Percentiles rank a stretch among this genome's conserved stretches.
These are phyloP conservation scores for Saccharomyces cerevisiae DNA, from an alignment of 805 yeast species.

Conservation along the genomic window DNA sequence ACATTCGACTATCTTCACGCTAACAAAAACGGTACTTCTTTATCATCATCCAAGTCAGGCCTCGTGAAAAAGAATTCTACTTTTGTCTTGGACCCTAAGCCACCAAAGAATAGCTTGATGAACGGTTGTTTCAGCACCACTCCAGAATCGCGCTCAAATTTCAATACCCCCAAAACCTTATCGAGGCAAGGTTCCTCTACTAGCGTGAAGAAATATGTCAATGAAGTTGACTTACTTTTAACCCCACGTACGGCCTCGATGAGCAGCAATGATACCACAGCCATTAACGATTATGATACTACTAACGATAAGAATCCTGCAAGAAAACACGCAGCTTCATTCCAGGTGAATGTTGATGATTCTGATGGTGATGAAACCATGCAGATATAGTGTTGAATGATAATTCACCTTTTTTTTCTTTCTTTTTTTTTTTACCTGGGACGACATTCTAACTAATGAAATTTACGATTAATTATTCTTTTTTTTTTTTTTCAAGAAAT, in stretches of 20 bases:
- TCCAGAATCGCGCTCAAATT: slow-evolving; percentile 26
- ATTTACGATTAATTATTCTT: neutral
- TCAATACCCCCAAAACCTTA: slow-evolving; percentile 21
- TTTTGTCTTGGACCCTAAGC: slow-evolving; percentile 25
- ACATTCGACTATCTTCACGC: neutral
- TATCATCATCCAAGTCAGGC: slow-evolving; percentile 6
- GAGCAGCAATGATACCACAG: neutral
- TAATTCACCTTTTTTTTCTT: neutral
- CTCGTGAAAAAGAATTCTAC: slow-evolving; percentile 18
- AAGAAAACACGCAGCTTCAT: neutral
- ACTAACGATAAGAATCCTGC: neutral
- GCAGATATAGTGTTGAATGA: neutral
- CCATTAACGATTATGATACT: neutral
- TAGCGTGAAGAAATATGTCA: slow-evolving; percentile 3
- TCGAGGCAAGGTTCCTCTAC: slow-evolving; percentile 19
- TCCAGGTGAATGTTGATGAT: neutral
- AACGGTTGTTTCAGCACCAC: slow-evolving; percentile 27
- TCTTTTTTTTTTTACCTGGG: neutral
- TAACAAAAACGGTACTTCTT: slow-evolving; percentile 3
- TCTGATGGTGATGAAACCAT: neutral
- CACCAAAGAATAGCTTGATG: slow-evolving; percentile 26
- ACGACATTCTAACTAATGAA: neutral
- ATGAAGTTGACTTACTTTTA: neutral
- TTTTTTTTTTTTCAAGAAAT: neutral
- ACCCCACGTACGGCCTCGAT: neutral